Evolutionary conservation across 164 flowering plant species (phyloP).

Genomic region (Umbellularia californica): DNA sequence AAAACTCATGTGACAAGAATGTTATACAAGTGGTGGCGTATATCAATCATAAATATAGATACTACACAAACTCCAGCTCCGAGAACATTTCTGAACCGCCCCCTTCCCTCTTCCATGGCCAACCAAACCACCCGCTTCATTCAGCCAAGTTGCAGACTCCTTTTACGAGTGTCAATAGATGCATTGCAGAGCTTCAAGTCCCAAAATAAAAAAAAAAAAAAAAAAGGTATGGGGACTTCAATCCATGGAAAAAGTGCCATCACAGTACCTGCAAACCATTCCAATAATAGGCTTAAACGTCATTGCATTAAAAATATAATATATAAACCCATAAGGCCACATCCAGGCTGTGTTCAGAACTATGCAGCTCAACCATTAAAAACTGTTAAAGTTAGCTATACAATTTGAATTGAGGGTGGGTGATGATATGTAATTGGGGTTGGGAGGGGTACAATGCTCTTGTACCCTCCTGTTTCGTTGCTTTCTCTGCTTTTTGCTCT

Average conservation of each 20-base stretch:
- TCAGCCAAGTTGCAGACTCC: background rate
- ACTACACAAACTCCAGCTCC: too few relatives aligned
- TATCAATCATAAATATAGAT: too few relatives aligned
- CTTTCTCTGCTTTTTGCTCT: background rate
- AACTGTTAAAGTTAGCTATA: background rate
- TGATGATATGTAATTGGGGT: too few relatives aligned
- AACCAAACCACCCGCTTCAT: background rate
- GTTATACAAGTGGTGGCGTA: too few relatives aligned
- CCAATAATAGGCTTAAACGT: background rate
- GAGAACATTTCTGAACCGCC: too few relatives aligned
- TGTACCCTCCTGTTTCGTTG: too few relatives aligned
- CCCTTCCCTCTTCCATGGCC: too few relatives aligned
- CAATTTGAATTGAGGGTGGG: too few relatives aligned
- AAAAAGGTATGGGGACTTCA: background rate
- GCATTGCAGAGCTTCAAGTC: background rate
- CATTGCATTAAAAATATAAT: background rate
- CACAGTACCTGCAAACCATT: slow-evolving; percentile 27
- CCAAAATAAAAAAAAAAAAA: too few relatives aligned
- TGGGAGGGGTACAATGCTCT: too few relatives aligned
- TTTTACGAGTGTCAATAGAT: background rate
- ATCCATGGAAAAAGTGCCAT: slow-evolving; percentile 33
- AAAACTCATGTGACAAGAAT: too few relatives aligned
- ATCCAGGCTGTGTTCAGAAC: background rate
- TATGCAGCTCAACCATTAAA: background rate
- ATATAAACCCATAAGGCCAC: background rate